Conservation (phyloP, 345 rosid genomes). For the Boechera retrofracta region DNA sequence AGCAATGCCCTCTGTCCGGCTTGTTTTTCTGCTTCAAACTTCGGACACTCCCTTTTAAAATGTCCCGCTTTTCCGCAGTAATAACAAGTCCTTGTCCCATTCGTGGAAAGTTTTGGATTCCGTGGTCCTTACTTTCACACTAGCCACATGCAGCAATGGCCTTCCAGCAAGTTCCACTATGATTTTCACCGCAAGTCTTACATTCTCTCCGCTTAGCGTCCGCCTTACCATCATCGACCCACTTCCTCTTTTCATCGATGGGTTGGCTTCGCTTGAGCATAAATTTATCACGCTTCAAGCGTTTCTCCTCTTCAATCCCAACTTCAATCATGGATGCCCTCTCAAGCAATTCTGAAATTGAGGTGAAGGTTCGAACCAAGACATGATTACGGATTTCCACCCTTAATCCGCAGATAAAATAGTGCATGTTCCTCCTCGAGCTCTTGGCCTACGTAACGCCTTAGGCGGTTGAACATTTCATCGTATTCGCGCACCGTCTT, state of each 20-base stretch:
- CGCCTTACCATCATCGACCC: too few species aligned
- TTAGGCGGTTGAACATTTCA: neutral
- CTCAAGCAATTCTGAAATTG: neutral
- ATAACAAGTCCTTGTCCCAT: neutral
- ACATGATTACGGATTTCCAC: neutral
- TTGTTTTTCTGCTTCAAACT: neutral
- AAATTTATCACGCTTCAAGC: fast-evolving
- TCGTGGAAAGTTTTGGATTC: neutral
- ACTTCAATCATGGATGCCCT: neutral
- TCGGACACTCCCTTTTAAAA: neutral
- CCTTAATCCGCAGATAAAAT: neutral
- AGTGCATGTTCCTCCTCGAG: neutral
- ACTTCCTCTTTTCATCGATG: neutral
- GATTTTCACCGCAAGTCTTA: neutral
- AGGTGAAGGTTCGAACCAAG: neutral
- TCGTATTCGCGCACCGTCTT: neutral
- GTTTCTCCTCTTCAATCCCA: neutral
- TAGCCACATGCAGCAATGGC: neutral
- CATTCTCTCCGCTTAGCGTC: neutral
- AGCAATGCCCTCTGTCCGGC: too few species aligned
- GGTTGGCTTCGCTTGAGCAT: fast-evolving
- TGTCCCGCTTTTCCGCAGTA: neutral
- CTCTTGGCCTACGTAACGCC: too few species aligned
- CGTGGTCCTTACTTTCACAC: neutral
- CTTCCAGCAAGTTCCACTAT: neutral